Conservation (phyloP, 257 asterid genomes). For the Solanum sitiens region DNA sequence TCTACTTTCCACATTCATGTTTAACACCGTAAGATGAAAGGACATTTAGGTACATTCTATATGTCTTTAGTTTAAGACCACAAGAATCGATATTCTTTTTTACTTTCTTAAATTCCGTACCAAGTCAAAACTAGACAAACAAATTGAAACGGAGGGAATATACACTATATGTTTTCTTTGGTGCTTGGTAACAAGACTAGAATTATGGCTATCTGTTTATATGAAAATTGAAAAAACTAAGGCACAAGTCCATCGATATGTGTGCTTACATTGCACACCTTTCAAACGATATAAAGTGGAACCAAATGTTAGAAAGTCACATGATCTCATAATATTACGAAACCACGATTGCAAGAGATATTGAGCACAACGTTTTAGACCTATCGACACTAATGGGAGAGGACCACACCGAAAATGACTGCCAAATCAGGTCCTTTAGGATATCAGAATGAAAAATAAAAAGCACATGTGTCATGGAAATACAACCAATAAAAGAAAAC, state of each 20-base stretch:
- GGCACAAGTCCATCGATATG: not conserved
- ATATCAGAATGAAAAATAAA: not conserved
- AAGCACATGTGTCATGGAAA: not conserved
- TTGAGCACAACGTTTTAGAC: not conserved
- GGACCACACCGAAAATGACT: not conserved
- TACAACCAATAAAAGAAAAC: not conserved
- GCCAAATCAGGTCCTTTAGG: not conserved
- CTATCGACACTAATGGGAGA: not conserved
- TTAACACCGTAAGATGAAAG: not conserved
- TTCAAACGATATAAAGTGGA: not conserved
- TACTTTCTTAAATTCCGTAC: not conserved
- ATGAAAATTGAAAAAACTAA: not conserved
- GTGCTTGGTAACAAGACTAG: not conserved
- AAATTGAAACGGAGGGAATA: not conserved
- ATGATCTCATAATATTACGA: not conserved
- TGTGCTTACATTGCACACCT: not conserved
- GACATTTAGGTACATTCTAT: not conserved
- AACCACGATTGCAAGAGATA: not conserved
- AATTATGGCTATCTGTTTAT: not conserved
- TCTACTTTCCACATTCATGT: not conserved
- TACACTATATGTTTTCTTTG: not conserved
- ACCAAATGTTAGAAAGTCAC: not conserved
- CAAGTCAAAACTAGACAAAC: not conserved
- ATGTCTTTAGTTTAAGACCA: not conserved
- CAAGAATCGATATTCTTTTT: not conserved